Evolutionary conservation across 148 eudicot species (phyloP).

Genomic region (Oxyria digyna): DNA sequence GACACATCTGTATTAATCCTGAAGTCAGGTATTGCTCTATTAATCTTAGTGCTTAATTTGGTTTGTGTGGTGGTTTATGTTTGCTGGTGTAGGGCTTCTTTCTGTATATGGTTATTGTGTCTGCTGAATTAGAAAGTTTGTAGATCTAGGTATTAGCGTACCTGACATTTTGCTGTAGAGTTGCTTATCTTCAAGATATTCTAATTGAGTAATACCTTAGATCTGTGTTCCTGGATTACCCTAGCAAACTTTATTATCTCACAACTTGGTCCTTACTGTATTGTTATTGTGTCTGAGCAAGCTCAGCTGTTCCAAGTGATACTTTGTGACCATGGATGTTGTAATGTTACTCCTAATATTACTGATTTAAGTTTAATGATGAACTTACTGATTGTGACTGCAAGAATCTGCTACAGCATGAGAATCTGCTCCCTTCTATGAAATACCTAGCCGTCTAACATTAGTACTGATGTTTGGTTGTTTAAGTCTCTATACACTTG

Average conservation of each 20-base stretch:
- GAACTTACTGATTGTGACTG: background rate
- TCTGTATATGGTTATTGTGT: background rate
- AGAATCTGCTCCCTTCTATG: background rate
- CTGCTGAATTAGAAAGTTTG: background rate
- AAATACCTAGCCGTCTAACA: background rate
- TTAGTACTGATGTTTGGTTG: background rate
- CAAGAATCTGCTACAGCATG: background rate
- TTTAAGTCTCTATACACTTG: background rate
- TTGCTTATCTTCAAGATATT: background rate
- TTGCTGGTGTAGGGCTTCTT: background rate
- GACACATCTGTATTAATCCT: constrained; percentile 30
- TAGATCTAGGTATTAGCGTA: background rate
- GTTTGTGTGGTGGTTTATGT: no score
- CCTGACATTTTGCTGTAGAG: background rate
- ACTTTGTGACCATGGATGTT: no score
- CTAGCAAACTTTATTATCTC: background rate
- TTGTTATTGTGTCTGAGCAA: background rate
- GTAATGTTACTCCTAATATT: background rate
- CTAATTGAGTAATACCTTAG: background rate
- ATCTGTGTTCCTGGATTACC: background rate
- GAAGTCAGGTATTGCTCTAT: constrained; percentile 27
- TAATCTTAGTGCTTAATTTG: background rate
- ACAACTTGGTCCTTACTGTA: background rate
- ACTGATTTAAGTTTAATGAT: background rate
- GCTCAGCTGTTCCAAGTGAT: background rate